These are phyloP conservation scores for Avena sativa DNA, from an alignment of 176 grass and related monocot species.

Conservation along the genomic window DNA sequence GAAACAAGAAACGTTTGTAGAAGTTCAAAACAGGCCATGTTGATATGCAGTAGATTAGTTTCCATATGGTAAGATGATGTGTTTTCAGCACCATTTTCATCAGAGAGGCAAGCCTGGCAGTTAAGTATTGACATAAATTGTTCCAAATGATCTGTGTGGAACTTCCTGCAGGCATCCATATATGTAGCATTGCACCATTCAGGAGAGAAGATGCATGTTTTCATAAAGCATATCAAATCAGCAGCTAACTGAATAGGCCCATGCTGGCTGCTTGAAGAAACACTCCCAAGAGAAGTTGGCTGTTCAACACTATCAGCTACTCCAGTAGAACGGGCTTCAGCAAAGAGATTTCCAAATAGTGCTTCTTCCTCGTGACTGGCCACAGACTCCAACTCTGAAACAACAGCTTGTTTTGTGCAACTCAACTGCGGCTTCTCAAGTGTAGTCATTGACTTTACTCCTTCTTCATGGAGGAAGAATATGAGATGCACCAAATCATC, in stretches of 20 bases:
- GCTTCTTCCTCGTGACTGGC: slow-evolving; percentile 92
- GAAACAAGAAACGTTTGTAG: slow-evolving; percentile 68
- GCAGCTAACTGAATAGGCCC: slow-evolving; percentile 71
- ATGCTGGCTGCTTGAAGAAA: slow-evolving; percentile 52
- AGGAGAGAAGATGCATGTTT: slow-evolving; percentile 66
- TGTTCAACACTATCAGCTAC: slow-evolving; percentile 70
- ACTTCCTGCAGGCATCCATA: slow-evolving; percentile 73
- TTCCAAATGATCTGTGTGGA: slow-evolving; percentile 65
- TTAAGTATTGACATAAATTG: slow-evolving; percentile 80
- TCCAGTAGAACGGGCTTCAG: slow-evolving; percentile 71
- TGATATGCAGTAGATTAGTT: slow-evolving; percentile 50
- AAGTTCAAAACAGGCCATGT: slow-evolving; percentile 79
- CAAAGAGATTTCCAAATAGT: slow-evolving; percentile 92
- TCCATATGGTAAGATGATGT: slow-evolving; percentile 31
- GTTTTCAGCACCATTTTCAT: slow-evolving; percentile 61
- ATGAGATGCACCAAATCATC: slow-evolving; percentile 84
- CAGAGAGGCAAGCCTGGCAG: slow-evolving; percentile 54
- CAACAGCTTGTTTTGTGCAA: slow-evolving; percentile 63
- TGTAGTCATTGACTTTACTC: slow-evolving; percentile 62
- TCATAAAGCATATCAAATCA: slow-evolving; percentile 87
- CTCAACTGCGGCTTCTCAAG: slow-evolving; percentile 64
- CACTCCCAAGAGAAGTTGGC: slow-evolving; percentile 47
- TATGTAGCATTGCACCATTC: slow-evolving; percentile 71
- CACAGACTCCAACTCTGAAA: slow-evolving; percentile 77
- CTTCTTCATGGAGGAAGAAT: slow-evolving; percentile 79